phyloP scores from a whole-genome alignment of 331 rosid species.

The Malus hybrid region DNA sequence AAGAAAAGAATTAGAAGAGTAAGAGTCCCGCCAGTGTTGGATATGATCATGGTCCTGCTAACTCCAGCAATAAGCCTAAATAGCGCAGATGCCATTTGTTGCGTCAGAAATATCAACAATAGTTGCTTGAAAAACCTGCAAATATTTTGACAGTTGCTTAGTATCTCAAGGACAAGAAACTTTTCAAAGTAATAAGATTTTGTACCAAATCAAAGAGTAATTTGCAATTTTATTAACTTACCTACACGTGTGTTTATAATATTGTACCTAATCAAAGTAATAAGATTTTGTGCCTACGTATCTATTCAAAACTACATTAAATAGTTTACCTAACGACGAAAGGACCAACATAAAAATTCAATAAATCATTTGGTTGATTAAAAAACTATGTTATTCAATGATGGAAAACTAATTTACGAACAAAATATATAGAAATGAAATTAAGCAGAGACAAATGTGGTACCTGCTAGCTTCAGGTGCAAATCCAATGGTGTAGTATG shows the following conservation, averaged over 20 bases:
- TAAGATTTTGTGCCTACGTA: background rate
- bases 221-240: too few species aligned
- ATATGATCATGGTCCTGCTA: constrained; percentile 82
- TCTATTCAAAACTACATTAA: background rate
- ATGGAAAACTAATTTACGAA: background rate
- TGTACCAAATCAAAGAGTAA: too few species aligned
- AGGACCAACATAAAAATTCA: background rate
- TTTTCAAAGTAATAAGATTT: too few species aligned
- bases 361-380: too few species aligned
- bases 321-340: background rate
- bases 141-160: background rate
- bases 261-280: background rate
- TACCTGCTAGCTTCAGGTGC: constrained; percentile 92
- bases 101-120: constrained; percentile 61
- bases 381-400: too few species aligned
- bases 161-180: background rate
- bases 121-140: constrained; percentile 87
- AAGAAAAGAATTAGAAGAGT: constrained; percentile 65
- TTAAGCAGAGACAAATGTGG: background rate
- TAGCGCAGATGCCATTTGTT: constrained; percentile 89
- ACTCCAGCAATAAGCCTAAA: constrained; percentile 80
- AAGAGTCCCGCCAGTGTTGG: constrained; percentile 91
- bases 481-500: constrained; percentile 74
- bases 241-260: background rate
- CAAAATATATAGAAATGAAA: background rate